phyloP scores from a whole-genome alignment of 768 basidiomycete species.

The Russula olivacea region DNA sequence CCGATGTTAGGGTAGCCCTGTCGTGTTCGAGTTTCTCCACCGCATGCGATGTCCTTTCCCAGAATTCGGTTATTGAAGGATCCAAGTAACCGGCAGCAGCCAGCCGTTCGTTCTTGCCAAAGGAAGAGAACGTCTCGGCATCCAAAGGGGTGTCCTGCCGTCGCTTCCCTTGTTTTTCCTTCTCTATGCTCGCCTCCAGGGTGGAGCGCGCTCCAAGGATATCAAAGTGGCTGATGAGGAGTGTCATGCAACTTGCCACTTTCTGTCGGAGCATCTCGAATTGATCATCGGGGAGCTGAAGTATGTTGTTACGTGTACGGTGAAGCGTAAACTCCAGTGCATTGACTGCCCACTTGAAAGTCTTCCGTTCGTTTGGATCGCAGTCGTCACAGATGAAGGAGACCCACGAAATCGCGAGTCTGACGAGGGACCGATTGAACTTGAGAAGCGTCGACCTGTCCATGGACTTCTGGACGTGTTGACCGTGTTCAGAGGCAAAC shows the following conservation, averaged over 20 bases:
- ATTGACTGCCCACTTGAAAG: constrained; percentile 97
- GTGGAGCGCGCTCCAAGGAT: constrained; percentile 91
- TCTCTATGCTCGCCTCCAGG: constrained; percentile 82
- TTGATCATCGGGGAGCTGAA: constrained; percentile 81
- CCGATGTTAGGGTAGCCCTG: constrained; percentile 53
- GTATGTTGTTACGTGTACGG: constrained; percentile 84
- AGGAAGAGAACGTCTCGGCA: constrained; percentile 38
- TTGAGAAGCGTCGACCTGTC: constrained; percentile 62
- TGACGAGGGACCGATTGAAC: constrained; percentile 80
- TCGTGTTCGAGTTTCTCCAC: constrained; percentile 60
- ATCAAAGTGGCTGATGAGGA: constrained; percentile 97
- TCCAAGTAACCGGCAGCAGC: constrained; percentile 46
- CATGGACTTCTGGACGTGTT: constrained; percentile 85
- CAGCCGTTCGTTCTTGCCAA: constrained; percentile 33
- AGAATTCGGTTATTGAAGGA: constrained; percentile 63
- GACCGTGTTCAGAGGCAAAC: constrained; percentile 95
- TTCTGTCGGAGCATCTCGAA: constrained; percentile 87
- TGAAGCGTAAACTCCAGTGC: constrained; percentile 89
- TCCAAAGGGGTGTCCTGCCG: constrained; percentile 40
- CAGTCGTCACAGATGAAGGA: constrained; percentile 98
- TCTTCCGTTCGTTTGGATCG: constrained; percentile 90
- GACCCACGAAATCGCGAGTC: constrained; percentile 94
- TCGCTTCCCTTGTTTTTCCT: constrained; percentile 71
- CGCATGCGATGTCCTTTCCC: constrained; percentile 62
- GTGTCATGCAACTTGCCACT: constrained; percentile 92